Base-by-base conservation (phyloP, 23 red algal genomes). In the Gracilariopsis chorda region DNA sequence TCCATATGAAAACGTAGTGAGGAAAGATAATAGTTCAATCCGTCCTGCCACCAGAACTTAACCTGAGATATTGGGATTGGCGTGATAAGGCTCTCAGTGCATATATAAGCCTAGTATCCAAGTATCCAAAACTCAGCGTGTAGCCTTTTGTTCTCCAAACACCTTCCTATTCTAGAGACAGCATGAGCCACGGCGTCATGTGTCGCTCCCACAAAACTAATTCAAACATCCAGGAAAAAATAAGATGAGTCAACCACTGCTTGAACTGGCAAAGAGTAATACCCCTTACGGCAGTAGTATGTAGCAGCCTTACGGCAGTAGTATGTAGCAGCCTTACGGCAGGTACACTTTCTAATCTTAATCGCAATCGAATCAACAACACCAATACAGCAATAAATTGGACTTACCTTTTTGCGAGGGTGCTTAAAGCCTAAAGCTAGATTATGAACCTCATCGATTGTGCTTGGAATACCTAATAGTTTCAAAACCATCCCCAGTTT, bases 51-150 rank as follows among this genome's bases (percentile, higher is more conserved):
- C 51, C 29, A 52, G 64, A 27, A 65, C 6, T 7, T 4, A 10
- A 47, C 56, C 56, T 63, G 51, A 9, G 78, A 64, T 3, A 33
- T 33, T 24, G 56, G 42, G 44, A 58, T 83, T 62, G 51, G 78
- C 3, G 59, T 83, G 17, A 83, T 83, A 24, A 83, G 27, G 43
- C 29, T 37, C 27, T 83, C 51, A 10, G 78, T 64, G 56, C 78
- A 83, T 2, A 60, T 43, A 14, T 83, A 83, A 5, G 59, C 59
- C 59, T 64, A 25, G 16, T 64, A 51, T 20, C 35, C 78, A 7
- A 65, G 52, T 10, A 83, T 83, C 78, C 53, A 83, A 58, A 83
- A 83, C 51, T 83, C 52, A 40, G 35, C 8, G 23, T 19, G 51
- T 16, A 83, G 37, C 27, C 43, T 7, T 17, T 61, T 39, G 29